Base-by-base conservation (phyloP, 371 early-diverging fungal species). In the Sporodiniella umbellata region DNA sequence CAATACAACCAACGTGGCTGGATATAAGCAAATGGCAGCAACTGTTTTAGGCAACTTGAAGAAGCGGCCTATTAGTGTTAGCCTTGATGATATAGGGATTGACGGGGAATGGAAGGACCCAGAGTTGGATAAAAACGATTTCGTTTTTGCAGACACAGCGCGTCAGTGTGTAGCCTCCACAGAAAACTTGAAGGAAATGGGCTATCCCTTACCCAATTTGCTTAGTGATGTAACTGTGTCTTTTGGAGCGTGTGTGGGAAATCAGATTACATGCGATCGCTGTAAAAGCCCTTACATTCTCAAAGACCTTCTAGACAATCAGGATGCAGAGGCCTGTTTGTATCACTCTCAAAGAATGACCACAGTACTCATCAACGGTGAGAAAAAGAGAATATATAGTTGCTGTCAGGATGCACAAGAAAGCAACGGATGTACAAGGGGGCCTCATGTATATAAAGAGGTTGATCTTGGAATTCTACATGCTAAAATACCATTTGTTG, bases 361-460 rank as follows among this genome's bases (percentile, higher is more conserved):
- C 8, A 62, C 57, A 26, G 55, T 58, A 25, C 61, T 44, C 17
- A 45, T 56, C 4, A 56, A 61, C 51, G 80, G 81, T 12, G 70
- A 70, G 22, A 78, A 60, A 24, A 52, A 66, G 45, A 60, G 71
- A 15, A 48, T 68, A 8, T 77, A 72, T 39, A 53, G 65, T 2
- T 82, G 83, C 45, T 82, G 80, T 37, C 61, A 70, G 33, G 74
- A 68, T 10, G 53, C 66, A 0, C 38, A 59, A 11, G 79, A 73
- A 1, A 72, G 72, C 33, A 30, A 30, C 3, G 83, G 83, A 23
- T 82, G 83, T 40, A 51, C 46, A 4, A 51, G 69, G 45, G 83
- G 83, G 2, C 73, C 83, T 0, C 83, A 75, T 64, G 72, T 75
- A 0, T 75, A 70, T 19, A 75, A 75, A 59, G 72, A 70, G 44